A percentile compares a stretch with the other conserved stretches of the same genome.
Conservation (phyloP, 108 stramenopile genomes). For the Aurantiochytrium sp. region DNA sequence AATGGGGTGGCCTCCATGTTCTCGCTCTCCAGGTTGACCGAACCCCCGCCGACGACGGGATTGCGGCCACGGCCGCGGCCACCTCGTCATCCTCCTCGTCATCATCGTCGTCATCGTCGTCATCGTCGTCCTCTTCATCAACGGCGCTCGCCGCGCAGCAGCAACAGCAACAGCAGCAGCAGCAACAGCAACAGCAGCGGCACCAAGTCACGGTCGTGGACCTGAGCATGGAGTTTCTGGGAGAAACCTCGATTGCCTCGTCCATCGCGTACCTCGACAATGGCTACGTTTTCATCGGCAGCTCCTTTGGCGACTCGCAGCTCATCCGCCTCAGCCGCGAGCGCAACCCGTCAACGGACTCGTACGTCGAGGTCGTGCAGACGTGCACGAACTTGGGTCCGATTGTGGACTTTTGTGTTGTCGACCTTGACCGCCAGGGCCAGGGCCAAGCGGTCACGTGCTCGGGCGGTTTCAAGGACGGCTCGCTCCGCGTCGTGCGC, state of each 20-base stretch:
- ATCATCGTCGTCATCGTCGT: background rate
- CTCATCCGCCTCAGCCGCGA: conserved; percentile 74
- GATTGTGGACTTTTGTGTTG: conserved; percentile 90
- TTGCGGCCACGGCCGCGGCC: conserved; percentile 37
- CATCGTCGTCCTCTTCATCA: background rate
- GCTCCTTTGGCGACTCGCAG: conserved; percentile 79
- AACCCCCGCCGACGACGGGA: conserved; percentile 30
- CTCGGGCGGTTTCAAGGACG: conserved; percentile 75
- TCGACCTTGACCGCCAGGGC: conserved; percentile 64
- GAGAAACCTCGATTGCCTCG: conserved; percentile 62
- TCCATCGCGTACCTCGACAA: conserved; percentile 74
- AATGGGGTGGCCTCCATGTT: conserved; percentile 75
- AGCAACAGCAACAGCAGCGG: background rate
- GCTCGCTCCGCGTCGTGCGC: conserved; percentile 82
- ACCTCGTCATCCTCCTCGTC: background rate
- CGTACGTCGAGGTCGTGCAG: conserved; percentile 74
- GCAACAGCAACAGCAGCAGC: background rate
- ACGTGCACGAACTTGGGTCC: conserved; percentile 90
- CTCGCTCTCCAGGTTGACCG: conserved; percentile 59
- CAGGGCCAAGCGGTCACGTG: conserved; percentile 86
- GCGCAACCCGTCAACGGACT: conserved; percentile 43
- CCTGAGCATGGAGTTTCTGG: conserved; percentile 71
- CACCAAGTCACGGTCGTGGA: conserved; percentile 22
- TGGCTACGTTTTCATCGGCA: conserved; percentile 83
- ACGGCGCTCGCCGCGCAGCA: too few species aligned